Evolutionary conservation across 169 alveolate species (phyloP).

Genomic region (Plasmodium ovale): DNA sequence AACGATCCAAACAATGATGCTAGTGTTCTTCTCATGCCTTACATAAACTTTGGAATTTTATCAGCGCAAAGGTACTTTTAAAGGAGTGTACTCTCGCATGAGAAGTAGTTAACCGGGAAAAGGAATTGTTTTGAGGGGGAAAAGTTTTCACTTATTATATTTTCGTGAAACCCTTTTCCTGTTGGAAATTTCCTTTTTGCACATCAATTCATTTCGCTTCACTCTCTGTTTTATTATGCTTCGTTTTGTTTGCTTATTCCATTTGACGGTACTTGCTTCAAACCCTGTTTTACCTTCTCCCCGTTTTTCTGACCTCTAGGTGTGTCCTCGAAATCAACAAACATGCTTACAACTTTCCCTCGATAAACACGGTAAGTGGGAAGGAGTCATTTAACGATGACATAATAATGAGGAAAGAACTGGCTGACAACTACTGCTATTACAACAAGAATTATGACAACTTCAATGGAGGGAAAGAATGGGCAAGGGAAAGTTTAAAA

Average conservation of each 20-base stretch:
- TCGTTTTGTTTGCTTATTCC: not conserved
- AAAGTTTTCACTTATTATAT: too few species aligned
- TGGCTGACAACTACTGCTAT: conserved; percentile 85
- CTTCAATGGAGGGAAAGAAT: conserved; percentile 84
- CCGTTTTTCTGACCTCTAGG: conserved; percentile 1
- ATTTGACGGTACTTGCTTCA: not conserved
- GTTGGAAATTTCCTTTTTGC: too few species aligned
- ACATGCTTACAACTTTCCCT: conserved; percentile 21
- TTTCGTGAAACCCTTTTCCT: not conserved
- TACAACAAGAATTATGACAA: conserved; percentile 83
- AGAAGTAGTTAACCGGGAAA: too few species aligned
- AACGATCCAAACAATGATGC: conserved; percentile 51
- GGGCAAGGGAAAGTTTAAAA: conserved; percentile 86
- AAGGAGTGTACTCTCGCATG: too few species aligned
- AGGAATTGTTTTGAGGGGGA: too few species aligned
- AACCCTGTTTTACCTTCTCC: not conserved
- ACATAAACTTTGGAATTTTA: conserved; percentile 42
- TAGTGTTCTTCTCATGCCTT: conserved; percentile 6
- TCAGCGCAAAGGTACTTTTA: conserved; percentile 70
- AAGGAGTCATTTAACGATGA: conserved; percentile 48
- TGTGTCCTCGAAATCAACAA: conserved; percentile 51
- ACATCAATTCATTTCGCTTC: not conserved
- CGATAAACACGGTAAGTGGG: conserved; percentile 21
- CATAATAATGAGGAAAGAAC: conserved; percentile 62
- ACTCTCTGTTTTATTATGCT: not conserved